phyloP scores from a whole-genome alignment of 2,329 filamentous ascomycete species.

The Aureobasidium sp. region DNA sequence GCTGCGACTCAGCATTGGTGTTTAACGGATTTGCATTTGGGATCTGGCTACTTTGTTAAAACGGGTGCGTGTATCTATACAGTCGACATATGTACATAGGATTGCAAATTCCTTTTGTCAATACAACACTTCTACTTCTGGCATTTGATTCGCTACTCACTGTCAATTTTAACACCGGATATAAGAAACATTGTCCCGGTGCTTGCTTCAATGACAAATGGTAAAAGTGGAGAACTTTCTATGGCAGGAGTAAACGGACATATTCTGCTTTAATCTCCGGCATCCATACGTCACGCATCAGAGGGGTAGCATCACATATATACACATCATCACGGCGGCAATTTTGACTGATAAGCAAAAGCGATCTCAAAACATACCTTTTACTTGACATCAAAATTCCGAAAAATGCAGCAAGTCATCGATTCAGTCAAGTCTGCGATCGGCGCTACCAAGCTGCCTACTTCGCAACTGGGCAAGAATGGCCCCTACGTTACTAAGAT shows the following conservation, averaged over 20 bases:
- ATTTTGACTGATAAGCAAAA: not conserved
- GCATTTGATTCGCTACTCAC: too few relatives aligned
- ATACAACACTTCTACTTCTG: too few relatives aligned
- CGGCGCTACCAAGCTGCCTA: constrained; percentile 31
- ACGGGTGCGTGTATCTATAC: not conserved
- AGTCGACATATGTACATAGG: not conserved
- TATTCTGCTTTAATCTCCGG: not conserved
- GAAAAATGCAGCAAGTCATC: constrained; percentile 20
- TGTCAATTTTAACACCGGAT: not conserved
- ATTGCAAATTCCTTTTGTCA: not conserved
- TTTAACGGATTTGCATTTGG: not conserved
- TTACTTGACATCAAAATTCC: not conserved
- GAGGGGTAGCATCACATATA: not conserved
- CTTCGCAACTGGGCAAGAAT: constrained; percentile 45
- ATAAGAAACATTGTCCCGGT: too few relatives aligned
- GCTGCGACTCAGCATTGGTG: constrained; percentile 5
- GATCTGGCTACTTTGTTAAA: not conserved
- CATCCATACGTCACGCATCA: not conserved
- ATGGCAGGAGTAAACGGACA: not conserved
- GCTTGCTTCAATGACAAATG: not conserved
- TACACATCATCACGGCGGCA: not conserved
- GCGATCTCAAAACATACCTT: not conserved
- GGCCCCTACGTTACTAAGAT: constrained; percentile 46
- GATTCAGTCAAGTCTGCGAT: constrained; percentile 20
- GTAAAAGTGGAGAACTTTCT: not conserved